Evolutionary conservation across 257 asterid genomes (phyloP), one percentile per base, ranked within the genome.

Genomic region (Craterostigma plantagineum): DNA sequence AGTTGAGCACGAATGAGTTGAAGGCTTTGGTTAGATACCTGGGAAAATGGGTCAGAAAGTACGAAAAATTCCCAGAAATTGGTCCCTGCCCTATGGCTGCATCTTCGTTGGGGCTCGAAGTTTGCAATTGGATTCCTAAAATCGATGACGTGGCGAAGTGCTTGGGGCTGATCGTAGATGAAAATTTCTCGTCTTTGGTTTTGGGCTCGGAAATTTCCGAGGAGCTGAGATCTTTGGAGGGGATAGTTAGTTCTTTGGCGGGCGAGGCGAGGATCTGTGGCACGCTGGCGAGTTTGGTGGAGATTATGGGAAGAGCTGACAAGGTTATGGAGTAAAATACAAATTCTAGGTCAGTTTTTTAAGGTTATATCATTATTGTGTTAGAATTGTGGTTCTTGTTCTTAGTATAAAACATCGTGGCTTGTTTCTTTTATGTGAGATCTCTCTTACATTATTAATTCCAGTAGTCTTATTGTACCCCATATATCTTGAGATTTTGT

Each of bases 121-220:
- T 72, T 50, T 87, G 93, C 14, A 81, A 82, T 43, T 76, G 95
- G 98, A 63, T 83, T 49, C 98, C 98, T 0, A 59, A 58, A 38
- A 61, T 79, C 8, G 92, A 75, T 16, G 63, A 27, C 15, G 49
- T 79, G 11, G 85, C 54, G 6, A 87, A 62, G 42, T 79, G 67
- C 54, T 62, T 82, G 56, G 75, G 86, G n/a, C 59, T 74, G 66
- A 68, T 76, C 43, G 71, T 87, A 43, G 98, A 82, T 41, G 93
- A 76, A 65, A 90, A 82, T 64, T 87, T 72, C 66, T 87, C 91
- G 11, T 63, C 85, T 38, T 48, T 87, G 75, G 78, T 79, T 53
- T 60, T 87, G 75, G 65, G 70, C 61, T 61, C 73, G 1, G 91
- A 81, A 34, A 63, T 81, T 6, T 23, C 30, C 54, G 70, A 51